A percentile compares a stretch with the other conserved stretches of the same genome.
phyloP scores from a whole-genome alignment of 305 asterid genomes.

The Fraxinus sp. region DNA sequence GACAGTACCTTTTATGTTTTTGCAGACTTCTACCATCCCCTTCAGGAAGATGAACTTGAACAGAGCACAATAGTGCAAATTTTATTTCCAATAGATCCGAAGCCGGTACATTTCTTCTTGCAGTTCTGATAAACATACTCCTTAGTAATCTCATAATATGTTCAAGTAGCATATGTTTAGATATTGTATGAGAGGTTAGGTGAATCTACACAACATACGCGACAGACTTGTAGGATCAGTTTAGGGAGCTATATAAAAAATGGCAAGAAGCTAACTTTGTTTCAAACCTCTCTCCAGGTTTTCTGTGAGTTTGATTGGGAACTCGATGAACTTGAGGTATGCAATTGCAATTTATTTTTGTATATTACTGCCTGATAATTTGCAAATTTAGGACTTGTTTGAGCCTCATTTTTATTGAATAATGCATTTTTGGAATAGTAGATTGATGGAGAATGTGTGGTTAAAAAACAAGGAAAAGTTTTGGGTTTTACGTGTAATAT shows the following conservation, averaged over 20 bases:
- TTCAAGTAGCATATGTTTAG: neutral
- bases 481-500: too few relatives aligned
- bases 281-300: constrained; percentile 38
- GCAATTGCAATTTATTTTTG: constrained; percentile 17
- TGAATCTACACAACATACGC: neutral
- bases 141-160: neutral
- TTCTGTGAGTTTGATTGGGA: constrained; percentile 93
- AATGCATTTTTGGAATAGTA: too few relatives aligned
- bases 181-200: neutral
- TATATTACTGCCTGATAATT: neutral
- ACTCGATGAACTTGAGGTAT: constrained; percentile 78
- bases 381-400: neutral
- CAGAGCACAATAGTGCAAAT: constrained; percentile 59
- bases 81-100: constrained; percentile 65
- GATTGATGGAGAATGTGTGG: too few relatives aligned
- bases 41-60: constrained; percentile 67
- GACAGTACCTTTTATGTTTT: constrained; percentile 12
- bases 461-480: too few relatives aligned
- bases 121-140: neutral
- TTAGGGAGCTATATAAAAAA: neutral
- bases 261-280: constrained; percentile 7
- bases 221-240: neutral
- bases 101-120: constrained; percentile 52
- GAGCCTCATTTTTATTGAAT: too few relatives aligned
- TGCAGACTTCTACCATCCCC: constrained; percentile 68